These are phyloP conservation scores for Chaetoceros muelleri DNA, from an alignment of 108 stramenopile genomes.

Conservation along the genomic window DNA sequence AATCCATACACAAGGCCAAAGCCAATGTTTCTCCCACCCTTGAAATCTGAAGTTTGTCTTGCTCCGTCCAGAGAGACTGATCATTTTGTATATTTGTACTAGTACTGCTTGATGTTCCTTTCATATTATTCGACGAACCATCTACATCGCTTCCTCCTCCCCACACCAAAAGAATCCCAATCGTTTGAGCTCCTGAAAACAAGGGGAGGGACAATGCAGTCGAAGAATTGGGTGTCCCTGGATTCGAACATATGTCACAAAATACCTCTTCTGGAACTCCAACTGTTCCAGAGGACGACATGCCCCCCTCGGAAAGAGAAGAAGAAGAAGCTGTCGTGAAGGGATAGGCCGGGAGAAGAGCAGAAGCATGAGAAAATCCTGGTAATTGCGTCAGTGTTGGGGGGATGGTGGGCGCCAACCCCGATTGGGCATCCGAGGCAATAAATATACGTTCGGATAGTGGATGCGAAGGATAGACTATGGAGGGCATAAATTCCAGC, in stretches of 20 bases:
- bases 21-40: constrained; percentile 65
- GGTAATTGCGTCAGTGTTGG: constrained; percentile 36
- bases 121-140: constrained; percentile 5
- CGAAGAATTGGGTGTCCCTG: constrained; percentile 5
- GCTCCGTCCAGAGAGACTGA: constrained; percentile 31
- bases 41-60: constrained; percentile 55
- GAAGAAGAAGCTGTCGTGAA: too few relatives aligned
- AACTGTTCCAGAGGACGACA: constrained; percentile 17
- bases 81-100: constrained; percentile 3
- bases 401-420: constrained; percentile 38
- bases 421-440: constrained; percentile 46
- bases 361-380: constrained; percentile 40
- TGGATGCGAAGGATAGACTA: constrained; percentile 51
- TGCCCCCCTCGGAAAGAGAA: constrained; percentile 10
- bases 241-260: constrained; percentile 24
- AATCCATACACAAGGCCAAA: constrained; percentile 73
- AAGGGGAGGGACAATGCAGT: constrained; percentile 62
- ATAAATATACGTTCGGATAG: constrained; percentile 66
- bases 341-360: constrained; percentile 46
- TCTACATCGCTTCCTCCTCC: constrained; percentile 9
- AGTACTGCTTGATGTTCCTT: too few relatives aligned
- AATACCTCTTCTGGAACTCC: constrained; percentile 50
- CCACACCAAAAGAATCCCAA: constrained; percentile 52
- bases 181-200: constrained; percentile 65
- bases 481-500: constrained; percentile 69